Percentiles rank a stretch among this genome's conserved stretches.
Evolutionary conservation across 148 eudicot species (phyloP).

Genomic region (Nyssa sinensis): DNA sequence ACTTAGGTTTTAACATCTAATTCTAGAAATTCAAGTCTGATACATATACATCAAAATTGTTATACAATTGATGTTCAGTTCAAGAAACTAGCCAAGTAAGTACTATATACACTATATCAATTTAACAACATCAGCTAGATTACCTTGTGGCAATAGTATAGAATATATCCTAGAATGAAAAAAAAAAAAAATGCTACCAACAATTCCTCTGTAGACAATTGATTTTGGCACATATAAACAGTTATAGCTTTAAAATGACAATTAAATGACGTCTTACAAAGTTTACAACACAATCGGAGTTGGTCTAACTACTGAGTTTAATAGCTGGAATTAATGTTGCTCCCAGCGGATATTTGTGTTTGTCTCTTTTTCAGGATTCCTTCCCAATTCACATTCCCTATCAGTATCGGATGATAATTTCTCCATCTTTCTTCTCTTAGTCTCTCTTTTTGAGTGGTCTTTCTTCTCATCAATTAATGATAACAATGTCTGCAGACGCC

Average conservation of each 20-base stretch:
- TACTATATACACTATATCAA: neutral
- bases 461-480: conserved; percentile 79
- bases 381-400: conserved; percentile 28
- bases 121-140: neutral
- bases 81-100: neutral
- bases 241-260: neutral
- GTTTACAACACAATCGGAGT: neutral
- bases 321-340: conserved; percentile 12
- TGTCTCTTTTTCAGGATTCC: conserved; percentile 24
- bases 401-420: conserved; percentile 27
- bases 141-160: neutral
- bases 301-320: conserved; percentile 8
- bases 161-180: neutral
- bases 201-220: neutral
- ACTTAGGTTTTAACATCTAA: neutral
- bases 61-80: neutral
- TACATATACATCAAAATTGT: neutral
- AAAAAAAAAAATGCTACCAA: conserved; percentile 3
- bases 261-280: neutral
- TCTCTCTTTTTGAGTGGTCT: conserved; percentile 46
- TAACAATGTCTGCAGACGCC: conserved; percentile 48
- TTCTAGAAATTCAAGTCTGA: neutral
- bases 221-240: neutral
- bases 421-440: conserved; percentile 50
- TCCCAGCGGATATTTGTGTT: conserved; percentile 20